Conservation (phyloP, 2,329 filamentous ascomycete genomes). For the Fusarium sp. region DNA sequence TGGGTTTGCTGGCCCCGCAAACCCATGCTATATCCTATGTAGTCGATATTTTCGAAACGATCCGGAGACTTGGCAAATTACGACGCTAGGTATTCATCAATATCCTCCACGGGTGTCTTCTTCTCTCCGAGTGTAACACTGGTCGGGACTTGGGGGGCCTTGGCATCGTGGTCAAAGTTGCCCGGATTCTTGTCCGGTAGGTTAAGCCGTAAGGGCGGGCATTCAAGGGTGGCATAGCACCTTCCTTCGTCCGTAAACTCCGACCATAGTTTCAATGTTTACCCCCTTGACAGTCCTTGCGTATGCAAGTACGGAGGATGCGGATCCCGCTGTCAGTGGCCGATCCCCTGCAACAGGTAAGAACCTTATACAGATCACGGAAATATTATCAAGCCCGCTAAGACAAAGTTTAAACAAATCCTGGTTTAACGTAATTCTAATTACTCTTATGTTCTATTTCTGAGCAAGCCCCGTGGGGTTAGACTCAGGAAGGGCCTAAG, state of each 20-base stretch:
- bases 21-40: neutral
- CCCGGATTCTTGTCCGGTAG: neutral
- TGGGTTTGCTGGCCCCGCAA: too few relatives aligned
- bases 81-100: neutral
- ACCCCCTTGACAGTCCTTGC: neutral
- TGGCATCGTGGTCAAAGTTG: neutral
- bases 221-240: neutral
- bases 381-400: neutral
- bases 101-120: too few relatives aligned
- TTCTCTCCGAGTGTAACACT: neutral
- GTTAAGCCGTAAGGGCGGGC: neutral
- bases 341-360: neutral
- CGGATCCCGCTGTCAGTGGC: neutral
- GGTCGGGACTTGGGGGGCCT: neutral
- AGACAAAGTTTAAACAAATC: neutral
- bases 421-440: neutral
- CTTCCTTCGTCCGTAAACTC: neutral
- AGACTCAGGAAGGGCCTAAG: neutral
- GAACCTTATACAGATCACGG: neutral
- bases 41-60: neutral
- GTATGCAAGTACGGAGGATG: neutral
- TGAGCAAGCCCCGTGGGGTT: neutral
- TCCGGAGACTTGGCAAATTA: neutral
- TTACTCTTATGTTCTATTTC: neutral
- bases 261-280: neutral